Conservation (phyloP, 1,284 basidiomycete species). For the Mycena citricolor region DNA sequence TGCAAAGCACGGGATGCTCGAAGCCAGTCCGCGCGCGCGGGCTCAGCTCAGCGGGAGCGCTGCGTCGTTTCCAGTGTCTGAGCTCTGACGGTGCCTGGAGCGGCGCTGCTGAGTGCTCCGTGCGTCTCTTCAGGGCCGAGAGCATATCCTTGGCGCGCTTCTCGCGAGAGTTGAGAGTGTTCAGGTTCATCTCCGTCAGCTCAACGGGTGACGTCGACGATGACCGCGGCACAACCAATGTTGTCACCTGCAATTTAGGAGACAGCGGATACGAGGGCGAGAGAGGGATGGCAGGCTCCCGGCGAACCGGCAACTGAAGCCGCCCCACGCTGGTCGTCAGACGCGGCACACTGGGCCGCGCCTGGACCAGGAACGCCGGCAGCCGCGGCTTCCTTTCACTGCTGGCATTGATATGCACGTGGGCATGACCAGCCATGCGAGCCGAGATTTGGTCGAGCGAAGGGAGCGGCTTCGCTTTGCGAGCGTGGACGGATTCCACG, state of each 20-base stretch:
- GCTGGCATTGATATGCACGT: constrained; percentile 27
- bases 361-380: constrained; percentile 44
- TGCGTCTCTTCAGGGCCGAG: constrained; percentile 57
- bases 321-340: constrained; percentile 49
- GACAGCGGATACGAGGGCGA: constrained; percentile 38
- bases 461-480: constrained; percentile 42
- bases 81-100: constrained; percentile 25
- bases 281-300: constrained; percentile 28
- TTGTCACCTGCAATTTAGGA: constrained; percentile 49
- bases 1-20: constrained; percentile 44
- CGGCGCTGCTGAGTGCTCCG: no score
- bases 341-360: constrained; percentile 29
- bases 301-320: constrained; percentile 45
- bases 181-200: constrained; percentile 54
- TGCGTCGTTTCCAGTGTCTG: constrained; percentile 41
- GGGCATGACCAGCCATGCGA: constrained; percentile 38
- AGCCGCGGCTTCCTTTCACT: constrained; percentile 33
- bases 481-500: constrained; percentile 20
- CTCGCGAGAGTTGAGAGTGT: constrained; percentile 47
- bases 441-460: constrained; percentile 77
- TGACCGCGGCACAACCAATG: constrained; percentile 48
- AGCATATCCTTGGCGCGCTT: constrained; percentile 64
- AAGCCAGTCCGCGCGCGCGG: constrained; percentile 42
- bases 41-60: constrained; percentile 48
- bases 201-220: constrained; percentile 43